phyloP scores from a whole-genome alignment of 768 basidiomycete species.

The Mycena rebaudengoi region DNA sequence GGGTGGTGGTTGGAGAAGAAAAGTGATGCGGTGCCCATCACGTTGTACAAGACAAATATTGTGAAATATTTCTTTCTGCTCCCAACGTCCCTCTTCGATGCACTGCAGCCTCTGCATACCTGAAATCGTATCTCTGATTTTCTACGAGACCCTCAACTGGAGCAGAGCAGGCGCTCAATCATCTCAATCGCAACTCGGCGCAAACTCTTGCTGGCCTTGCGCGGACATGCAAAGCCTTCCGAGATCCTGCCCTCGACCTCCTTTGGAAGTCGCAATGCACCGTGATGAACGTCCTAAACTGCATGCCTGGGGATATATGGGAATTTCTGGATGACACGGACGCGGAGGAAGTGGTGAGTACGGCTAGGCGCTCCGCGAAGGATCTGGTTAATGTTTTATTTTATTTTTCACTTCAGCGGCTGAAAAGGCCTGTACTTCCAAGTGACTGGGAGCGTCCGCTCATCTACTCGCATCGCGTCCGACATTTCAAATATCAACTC shows the following conservation, averaged over 20 bases:
- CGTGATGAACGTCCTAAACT: not conserved
- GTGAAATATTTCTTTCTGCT: not conserved
- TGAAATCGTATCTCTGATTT: conserved; percentile 7
- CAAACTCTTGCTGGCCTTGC: conserved; percentile 4
- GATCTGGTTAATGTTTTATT: not conserved
- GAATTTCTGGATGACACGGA: not conserved
- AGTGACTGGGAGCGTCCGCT: conserved; percentile 7
- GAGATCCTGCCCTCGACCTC: not conserved
- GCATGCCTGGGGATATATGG: conserved; percentile 15
- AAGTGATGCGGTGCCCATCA: conserved; percentile 8
- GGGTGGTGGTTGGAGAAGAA: not conserved
- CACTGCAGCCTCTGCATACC: conserved; percentile 3
- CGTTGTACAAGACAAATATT: conserved; percentile 7
- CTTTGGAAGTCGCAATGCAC: not conserved
- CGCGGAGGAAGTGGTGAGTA: conserved; percentile 9
- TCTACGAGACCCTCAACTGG: conserved; percentile 1
- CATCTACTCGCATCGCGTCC: conserved; percentile 1
- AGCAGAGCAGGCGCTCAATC: not conserved
- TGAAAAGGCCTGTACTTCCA: conserved; percentile 3
- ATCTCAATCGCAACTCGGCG: conserved; percentile 1
- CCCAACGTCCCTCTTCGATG: conserved; percentile 5
- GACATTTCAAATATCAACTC: not conserved
- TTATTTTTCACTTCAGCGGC: not conserved
- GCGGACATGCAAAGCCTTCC: conserved; percentile 1
- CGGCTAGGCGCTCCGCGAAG: not conserved